Evolutionary conservation across 305 asterid species (phyloP), one percentile per base, ranked within the genome.

Genomic region (Rubia occidens): DNA sequence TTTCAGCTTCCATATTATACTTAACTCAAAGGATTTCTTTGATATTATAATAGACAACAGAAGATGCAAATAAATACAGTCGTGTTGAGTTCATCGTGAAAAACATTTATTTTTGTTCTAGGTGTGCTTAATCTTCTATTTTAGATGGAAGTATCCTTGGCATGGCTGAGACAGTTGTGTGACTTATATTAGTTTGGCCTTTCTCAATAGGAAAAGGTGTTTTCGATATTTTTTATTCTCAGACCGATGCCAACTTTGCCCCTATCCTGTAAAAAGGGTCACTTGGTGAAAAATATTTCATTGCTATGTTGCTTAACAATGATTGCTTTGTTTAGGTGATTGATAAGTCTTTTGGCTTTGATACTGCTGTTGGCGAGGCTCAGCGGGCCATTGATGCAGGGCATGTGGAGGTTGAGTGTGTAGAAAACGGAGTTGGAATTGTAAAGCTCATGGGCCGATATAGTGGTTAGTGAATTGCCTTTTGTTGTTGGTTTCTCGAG

Each of bases 381-480:
- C 86, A 82, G 69, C 73, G 86, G 71, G 86, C 86, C 72, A 82
- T 82, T 32, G 80, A 82, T 80, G 87, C 87, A 71, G 87, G 83
- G 21, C 87, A 82, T 71, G 87, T 82, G 74, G 87, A 82, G 84
- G 83, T 77, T 66, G 87, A 82, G 74, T 78, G 87, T 64, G 74
- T 82, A 60, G 84, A 80, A 59, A 82, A 82, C 72, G 87, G 87
- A 69, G 83, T 82, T 60, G 87, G 82, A 69, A 82, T 80, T 67
- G 78, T 79, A 64, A 75, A 91, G 90, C 95, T 89, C 70, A 91
- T 91, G 89, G 98, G 87, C 67, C 78, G 87, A 78, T 80, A 82
- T 74, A 78, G 85, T 61, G 87, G 87, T 80, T 63, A 63, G 72
- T 78, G 49, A 66, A 72, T 66, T 62, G 60, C 44, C 69, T 71